A percentile compares a stretch with the other conserved stretches of the same genome.
Evolutionary conservation across 208 protist genomes (phyloP).

Genomic region (Trypanosoma mega): DNA sequence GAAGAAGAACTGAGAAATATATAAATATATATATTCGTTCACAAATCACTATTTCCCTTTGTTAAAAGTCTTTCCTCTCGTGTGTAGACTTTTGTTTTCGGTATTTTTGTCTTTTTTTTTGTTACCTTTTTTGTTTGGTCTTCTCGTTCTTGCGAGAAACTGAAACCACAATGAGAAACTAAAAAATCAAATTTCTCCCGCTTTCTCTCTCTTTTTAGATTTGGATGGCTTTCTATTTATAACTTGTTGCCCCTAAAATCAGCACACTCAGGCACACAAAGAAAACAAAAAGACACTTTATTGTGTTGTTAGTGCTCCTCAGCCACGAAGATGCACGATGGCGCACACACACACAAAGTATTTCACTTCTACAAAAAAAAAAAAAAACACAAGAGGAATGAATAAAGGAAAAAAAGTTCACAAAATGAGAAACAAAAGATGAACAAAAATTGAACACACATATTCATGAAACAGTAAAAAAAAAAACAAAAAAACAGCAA

Average conservation of each 20-base stretch:
- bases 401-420: conserved; percentile 8
- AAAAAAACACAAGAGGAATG: conserved; percentile 15
- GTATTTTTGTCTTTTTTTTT: not conserved
- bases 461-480: not conserved
- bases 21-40: too few relatives aligned
- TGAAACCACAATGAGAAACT: too few relatives aligned
- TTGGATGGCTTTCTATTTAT: not conserved
- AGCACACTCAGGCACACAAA: not conserved
- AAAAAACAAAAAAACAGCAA: conserved; percentile 5
- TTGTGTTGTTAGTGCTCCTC: too few relatives aligned
- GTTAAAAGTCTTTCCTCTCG: too few relatives aligned
- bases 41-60: too few relatives aligned
- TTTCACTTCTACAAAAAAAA: too few relatives aligned
- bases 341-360: too few relatives aligned
- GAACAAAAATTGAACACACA: too few relatives aligned
- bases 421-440: too few relatives aligned
- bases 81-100: not conserved
- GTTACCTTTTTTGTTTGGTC: not conserved
- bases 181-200: too few relatives aligned
- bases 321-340: too few relatives aligned
- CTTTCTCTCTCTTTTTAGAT: not conserved
- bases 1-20: too few relatives aligned
- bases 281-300: not conserved
- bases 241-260: not conserved
- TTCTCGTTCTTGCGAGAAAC: not conserved